A percentile compares a stretch with the other conserved stretches of the same genome.
phyloP scores from a whole-genome alignment of 208 protist species.

The Crithidia fasciculata region DNA sequence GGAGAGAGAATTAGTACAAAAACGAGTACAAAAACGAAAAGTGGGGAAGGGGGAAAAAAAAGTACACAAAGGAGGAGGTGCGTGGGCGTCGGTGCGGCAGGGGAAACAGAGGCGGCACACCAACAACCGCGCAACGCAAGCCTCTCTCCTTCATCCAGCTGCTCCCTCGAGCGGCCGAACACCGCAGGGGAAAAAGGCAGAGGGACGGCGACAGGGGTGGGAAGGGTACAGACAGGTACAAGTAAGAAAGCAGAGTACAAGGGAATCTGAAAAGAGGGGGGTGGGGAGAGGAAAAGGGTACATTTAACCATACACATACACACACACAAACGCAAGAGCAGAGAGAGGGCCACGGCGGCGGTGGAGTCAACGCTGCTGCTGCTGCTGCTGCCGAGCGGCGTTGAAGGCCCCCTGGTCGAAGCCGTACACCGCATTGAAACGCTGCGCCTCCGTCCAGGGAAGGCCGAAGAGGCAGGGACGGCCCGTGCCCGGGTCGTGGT shows the following conservation, averaged over 20 bases:
- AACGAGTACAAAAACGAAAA: too few relatives aligned
- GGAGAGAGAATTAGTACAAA: too few relatives aligned
- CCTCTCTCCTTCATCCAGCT: neutral
- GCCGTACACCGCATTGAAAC: neutral
- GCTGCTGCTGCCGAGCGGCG: neutral
- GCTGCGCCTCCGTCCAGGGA: neutral
- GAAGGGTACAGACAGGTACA: neutral
- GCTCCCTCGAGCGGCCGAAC: neutral
- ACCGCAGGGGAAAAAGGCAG: neutral
- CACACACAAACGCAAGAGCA: neutral
- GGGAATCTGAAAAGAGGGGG: neutral
- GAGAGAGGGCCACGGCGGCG: neutral
- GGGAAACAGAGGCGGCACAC: too few relatives aligned
- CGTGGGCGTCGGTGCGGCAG: too few relatives aligned
- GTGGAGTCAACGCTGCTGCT: neutral
- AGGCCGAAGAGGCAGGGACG: neutral
- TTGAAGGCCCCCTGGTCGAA: neutral
- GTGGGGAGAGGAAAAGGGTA: too few relatives aligned
- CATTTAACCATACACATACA: too few relatives aligned
- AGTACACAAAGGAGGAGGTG: too few relatives aligned
- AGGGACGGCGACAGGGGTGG: neutral
- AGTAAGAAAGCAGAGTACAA: neutral
- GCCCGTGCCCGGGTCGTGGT: neutral
- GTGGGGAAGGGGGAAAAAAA: too few relatives aligned
- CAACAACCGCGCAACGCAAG: too few relatives aligned